Evolutionary conservation across 2,329 filamentous ascomycete species (phyloP).

Genomic region (Penicillium digitatum): DNA sequence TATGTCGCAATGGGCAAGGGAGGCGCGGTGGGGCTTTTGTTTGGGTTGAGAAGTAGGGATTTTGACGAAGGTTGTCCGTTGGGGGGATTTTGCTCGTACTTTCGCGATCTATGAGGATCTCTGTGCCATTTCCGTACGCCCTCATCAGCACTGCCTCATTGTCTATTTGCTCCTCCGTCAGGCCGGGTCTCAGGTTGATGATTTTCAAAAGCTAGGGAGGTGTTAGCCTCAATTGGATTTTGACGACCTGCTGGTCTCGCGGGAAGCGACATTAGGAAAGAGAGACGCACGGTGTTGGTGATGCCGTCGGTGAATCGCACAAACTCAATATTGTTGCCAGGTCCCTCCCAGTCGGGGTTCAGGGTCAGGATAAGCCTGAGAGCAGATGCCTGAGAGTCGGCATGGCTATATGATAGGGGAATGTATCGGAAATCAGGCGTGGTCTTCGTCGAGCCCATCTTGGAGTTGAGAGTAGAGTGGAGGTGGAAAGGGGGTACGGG

Average conservation of each 20-base stretch:
- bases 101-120: constrained; percentile 92
- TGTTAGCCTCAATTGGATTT: neutral
- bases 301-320: constrained; percentile 95
- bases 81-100: constrained; percentile 53
- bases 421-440: constrained; percentile 51
- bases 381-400: constrained; percentile 74
- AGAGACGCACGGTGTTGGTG: constrained; percentile 73
- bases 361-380: constrained; percentile 73
- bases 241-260: neutral
- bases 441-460: constrained; percentile 27
- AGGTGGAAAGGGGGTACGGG: constrained; percentile 3
- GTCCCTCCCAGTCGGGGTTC: constrained; percentile 74
- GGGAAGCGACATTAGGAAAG: neutral
- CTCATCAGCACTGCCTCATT: constrained; percentile 80
- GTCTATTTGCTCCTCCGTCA: constrained; percentile 73
- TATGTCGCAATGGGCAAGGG: constrained; percentile 33
- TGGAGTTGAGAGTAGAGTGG: constrained; percentile 4
- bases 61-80: neutral
- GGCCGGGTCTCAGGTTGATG: constrained; percentile 54
- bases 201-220: constrained; percentile 49
- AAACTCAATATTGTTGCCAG: constrained; percentile 73
- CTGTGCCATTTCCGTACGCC: constrained; percentile 91
- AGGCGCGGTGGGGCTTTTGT: constrained; percentile 2
- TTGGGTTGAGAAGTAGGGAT: neutral
- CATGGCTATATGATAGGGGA: constrained; percentile 71